phyloP scores from a whole-genome alignment of 106 monocot genomes.

The Apostasia ramifera region DNA sequence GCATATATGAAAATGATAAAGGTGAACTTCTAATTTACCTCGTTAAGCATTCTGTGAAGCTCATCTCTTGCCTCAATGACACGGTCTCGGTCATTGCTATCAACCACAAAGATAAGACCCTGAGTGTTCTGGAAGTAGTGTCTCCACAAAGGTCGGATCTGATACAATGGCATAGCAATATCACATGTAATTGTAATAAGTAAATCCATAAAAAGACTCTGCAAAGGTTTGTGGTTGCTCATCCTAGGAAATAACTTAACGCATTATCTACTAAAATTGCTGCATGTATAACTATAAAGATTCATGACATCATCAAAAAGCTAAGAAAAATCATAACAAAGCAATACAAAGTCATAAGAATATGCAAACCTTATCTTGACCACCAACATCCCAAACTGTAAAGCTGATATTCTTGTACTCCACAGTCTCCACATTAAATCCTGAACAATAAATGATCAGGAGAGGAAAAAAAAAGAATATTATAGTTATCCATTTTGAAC shows the following conservation, averaged over 20 bases:
- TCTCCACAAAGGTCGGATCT: constrained; percentile 31
- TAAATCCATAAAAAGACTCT: too few relatives aligned
- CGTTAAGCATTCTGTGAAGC: constrained; percentile 31
- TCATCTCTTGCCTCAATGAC: constrained; percentile 29
- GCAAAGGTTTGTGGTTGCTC: too few relatives aligned
- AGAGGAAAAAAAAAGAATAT: too few relatives aligned
- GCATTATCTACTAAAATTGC: too few relatives aligned
- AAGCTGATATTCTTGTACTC: constrained; percentile 20
- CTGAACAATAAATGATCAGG: neutral
- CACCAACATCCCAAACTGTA: constrained; percentile 19
- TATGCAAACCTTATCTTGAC: constrained; percentile 14
- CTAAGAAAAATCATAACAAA: too few relatives aligned
- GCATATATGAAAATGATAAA: neutral
- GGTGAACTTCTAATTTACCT: constrained; percentile 2
- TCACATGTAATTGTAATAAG: too few relatives aligned
- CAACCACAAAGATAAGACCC: constrained; percentile 29
- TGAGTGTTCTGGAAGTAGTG: constrained; percentile 35
- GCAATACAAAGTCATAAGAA: too few relatives aligned
- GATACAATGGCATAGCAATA: neutral
- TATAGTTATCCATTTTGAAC: too few relatives aligned
- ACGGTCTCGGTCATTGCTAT: constrained; percentile 29
- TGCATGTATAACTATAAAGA: too few relatives aligned
- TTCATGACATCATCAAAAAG: too few relatives aligned
- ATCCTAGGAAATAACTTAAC: too few relatives aligned
- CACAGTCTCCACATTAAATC: neutral